phyloP scores from a whole-genome alignment of 2,329 filamentous ascomycete species.

The Venturiaceae sp. region DNA sequence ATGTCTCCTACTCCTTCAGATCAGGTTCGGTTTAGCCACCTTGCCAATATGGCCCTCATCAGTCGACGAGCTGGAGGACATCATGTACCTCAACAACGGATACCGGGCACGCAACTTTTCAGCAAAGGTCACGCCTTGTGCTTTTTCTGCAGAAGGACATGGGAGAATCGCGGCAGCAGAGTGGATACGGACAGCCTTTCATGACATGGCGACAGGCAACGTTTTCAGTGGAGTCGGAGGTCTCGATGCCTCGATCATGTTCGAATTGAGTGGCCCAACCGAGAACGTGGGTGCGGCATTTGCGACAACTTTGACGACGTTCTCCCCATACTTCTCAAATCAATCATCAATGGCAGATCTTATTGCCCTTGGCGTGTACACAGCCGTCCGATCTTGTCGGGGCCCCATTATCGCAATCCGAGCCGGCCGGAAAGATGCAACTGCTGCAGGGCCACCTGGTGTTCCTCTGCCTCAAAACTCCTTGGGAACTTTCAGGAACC shows the following conservation, averaged over 20 bases:
- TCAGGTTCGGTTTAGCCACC: no score
- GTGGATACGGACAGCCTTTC: constrained; percentile 52
- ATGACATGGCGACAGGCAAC: constrained; percentile 51
- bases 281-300: constrained; percentile 51
- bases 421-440: no score
- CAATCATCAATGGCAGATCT: constrained; percentile 46
- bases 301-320: constrained; percentile 42
- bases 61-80: constrained; percentile 53
- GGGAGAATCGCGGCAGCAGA: constrained; percentile 51
- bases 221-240: constrained; percentile 40
- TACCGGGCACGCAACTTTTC: constrained; percentile 47
- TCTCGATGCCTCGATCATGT: constrained; percentile 51
- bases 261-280: constrained; percentile 39
- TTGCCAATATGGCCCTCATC: constrained; percentile 53
- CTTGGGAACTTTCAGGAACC: constrained; percentile 45
- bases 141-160: constrained; percentile 40
- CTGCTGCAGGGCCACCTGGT: no score
- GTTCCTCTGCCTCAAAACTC: no score
- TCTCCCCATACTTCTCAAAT: constrained; percentile 43
- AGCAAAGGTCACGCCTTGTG: constrained; percentile 47
- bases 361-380: constrained; percentile 48
- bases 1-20: no score
- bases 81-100: constrained; percentile 50
- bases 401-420: constrained; percentile 45
- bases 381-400: constrained; percentile 48